These are phyloP conservation scores for Schwanniomyces polymorphus DNA, from an alignment of 805 yeast genomes.

Conservation along the genomic window DNA sequence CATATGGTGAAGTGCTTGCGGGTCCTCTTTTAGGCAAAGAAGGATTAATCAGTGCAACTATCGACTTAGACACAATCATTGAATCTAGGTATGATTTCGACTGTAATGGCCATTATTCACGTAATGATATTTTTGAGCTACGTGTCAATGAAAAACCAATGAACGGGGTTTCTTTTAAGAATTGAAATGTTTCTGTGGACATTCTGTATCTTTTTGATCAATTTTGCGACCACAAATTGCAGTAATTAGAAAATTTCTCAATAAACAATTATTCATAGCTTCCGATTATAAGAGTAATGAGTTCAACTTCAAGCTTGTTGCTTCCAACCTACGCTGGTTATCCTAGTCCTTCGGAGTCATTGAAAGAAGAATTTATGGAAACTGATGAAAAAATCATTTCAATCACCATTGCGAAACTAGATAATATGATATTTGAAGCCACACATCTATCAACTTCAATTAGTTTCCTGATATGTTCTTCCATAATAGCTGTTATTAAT, in stretches of 20 bases:
- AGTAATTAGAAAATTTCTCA: background rate
- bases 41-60: constrained; percentile 40
- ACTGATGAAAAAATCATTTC: constrained; percentile 12
- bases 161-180: background rate
- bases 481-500: background rate
- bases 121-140: constrained; percentile 42
- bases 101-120: constrained; percentile 40
- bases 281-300: background rate
- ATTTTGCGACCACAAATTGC: constrained; percentile 1
- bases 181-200: background rate
- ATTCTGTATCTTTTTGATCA: background rate
- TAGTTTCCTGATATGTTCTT: background rate
- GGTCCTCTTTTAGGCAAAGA: constrained; percentile 42
- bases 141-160: constrained; percentile 33
- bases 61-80: constrained; percentile 34
- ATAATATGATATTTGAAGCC: constrained; percentile 10
- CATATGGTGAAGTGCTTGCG: constrained; percentile 36
- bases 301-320: background rate
- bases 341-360: background rate
- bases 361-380: constrained; percentile 3
- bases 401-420: constrained; percentile 15
- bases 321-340: background rate
- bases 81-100: constrained; percentile 45
- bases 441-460: background rate
- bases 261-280: background rate